These are phyloP conservation scores for Tieghemostelium lacteum DNA, from an alignment of 78 protist species.

Conservation along the genomic window DNA sequence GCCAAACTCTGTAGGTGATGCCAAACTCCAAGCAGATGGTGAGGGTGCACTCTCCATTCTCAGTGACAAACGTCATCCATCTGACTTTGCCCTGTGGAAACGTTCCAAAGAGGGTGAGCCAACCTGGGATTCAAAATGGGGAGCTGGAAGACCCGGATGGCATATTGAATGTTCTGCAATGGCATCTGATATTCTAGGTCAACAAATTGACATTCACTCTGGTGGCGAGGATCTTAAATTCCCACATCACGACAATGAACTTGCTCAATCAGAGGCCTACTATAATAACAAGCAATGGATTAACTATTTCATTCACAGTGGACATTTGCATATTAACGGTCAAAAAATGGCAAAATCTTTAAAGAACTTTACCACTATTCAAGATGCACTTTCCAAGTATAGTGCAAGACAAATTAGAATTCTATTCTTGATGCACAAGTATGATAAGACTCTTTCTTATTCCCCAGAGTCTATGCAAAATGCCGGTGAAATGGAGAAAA, in stretches of 20 bases:
- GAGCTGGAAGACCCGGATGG: slow-evolving; percentile 94
- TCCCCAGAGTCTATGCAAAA: slow-evolving; percentile 83
- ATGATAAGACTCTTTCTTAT: slow-evolving; percentile 71
- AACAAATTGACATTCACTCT: slow-evolving; percentile 90
- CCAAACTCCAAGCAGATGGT: slow-evolving; percentile 70
- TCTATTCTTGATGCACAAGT: slow-evolving; percentile 10
- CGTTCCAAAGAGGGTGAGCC: slow-evolving; percentile 7
- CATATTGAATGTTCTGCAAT: slow-evolving; percentile 92
- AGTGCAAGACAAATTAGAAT: neutral
- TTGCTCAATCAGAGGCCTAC: slow-evolving; percentile 96
- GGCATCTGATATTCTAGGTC: slow-evolving; percentile 74
- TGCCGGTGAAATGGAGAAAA: slow-evolving; percentile 84
- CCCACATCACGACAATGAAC: slow-evolving; percentile 99
- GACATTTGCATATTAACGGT: slow-evolving; percentile 93
- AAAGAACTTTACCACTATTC: slow-evolving; percentile 98
- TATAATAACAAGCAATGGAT: slow-evolving; percentile 87
- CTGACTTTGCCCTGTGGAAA: slow-evolving; percentile 82
- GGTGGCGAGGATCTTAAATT: slow-evolving; percentile 99
- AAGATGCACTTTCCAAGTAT: slow-evolving; percentile 33
- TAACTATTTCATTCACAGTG: slow-evolving; percentile 96
- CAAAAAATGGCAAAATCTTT: slow-evolving; percentile 98
- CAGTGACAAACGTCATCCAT: neutral
- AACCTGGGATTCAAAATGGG: slow-evolving; percentile 72
- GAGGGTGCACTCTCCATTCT: slow-evolving; percentile 43
- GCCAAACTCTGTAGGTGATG: slow-evolving; percentile 4